Percentiles rank a stretch among this genome's conserved stretches.
These are phyloP conservation scores for Exophiala bonariae DNA, from an alignment of 2,329 filamentous ascomycete genomes.

Conservation along the genomic window DNA sequence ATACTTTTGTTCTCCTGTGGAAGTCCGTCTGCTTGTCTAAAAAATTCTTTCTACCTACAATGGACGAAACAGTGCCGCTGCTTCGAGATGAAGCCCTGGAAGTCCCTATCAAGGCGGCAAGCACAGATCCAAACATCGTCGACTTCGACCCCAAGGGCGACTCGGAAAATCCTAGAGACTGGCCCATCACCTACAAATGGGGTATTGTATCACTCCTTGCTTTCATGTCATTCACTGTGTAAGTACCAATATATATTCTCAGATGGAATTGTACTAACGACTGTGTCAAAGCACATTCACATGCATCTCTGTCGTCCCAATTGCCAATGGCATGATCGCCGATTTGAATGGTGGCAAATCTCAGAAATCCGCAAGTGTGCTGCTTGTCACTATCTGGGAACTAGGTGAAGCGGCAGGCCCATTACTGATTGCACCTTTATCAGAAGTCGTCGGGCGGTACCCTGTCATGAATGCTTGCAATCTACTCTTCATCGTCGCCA, in stretches of 20 bases:
- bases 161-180: constrained; percentile 28
- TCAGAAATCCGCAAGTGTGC: constrained; percentile 51
- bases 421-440: constrained; percentile 46
- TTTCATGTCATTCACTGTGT: constrained; percentile 28
- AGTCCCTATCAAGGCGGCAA: background rate
- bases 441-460: constrained; percentile 44
- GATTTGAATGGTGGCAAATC: constrained; percentile 41
- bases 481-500: constrained; percentile 46
- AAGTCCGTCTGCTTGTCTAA: too few species aligned
- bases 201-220: constrained; percentile 24
- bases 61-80: constrained; percentile 21
- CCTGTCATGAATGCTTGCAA: constrained; percentile 42
- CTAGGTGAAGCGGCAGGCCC: constrained; percentile 49
- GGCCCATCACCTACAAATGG: constrained; percentile 26
- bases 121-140: constrained; percentile 15
- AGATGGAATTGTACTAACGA: constrained; percentile 2
- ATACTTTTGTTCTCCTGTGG: too few species aligned
- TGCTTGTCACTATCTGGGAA: constrained; percentile 52
- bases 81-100: constrained; percentile 9
- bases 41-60: background rate
- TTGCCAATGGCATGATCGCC: constrained; percentile 52
- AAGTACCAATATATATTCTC: background rate
- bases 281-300: constrained; percentile 53
- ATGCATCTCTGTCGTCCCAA: constrained; percentile 57
- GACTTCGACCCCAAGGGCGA: constrained; percentile 28